Conservation (phyloP, 148 eudicot genomes). For the Beta vulgaris region DNA sequence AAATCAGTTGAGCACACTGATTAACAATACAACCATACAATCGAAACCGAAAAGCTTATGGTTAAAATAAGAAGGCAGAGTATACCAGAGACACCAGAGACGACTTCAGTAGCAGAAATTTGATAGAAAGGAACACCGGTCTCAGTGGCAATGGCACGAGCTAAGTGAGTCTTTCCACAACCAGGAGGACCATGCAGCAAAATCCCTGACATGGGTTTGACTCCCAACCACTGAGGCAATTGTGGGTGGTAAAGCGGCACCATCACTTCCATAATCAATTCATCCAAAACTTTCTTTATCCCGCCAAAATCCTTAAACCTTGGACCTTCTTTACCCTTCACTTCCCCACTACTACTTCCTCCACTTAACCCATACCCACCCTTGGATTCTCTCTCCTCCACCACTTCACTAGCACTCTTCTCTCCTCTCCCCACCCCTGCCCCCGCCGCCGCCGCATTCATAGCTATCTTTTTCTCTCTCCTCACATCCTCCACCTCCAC, state of each 20-base stretch:
- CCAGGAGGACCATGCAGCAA: slow-evolving; percentile 91
- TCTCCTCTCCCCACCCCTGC: slow-evolving; percentile 16
- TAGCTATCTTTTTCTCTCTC: slow-evolving; percentile 35
- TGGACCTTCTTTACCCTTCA: slow-evolving; percentile 35
- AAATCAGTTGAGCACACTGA: too few relatives aligned
- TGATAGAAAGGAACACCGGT: slow-evolving; percentile 67
- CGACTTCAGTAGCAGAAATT: slow-evolving; percentile 75
- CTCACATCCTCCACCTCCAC: slow-evolving; percentile 50
- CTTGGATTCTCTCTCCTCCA: slow-evolving; percentile 17
- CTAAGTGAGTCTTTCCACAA: slow-evolving; percentile 84
- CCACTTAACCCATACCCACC: slow-evolving; percentile 7
- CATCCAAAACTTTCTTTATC: slow-evolving; percentile 52
- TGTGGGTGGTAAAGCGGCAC: slow-evolving; percentile 68
- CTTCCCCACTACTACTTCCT: slow-evolving; percentile 17
- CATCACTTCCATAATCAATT: slow-evolving; percentile 61
- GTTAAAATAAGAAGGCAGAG: too few relatives aligned
- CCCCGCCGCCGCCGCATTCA: neutral
- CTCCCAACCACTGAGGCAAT: slow-evolving; percentile 35
- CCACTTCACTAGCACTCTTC: slow-evolving; percentile 3
- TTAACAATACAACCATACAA: too few relatives aligned
- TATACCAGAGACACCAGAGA: slow-evolving; percentile 82
- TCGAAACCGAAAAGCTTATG: neutral
- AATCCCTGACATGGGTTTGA: slow-evolving; percentile 65
- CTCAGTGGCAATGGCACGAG: slow-evolving; percentile 90
- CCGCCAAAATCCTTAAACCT: slow-evolving; percentile 83